A percentile compares a stretch with the other conserved stretches of the same genome.
phyloP scores from a whole-genome alignment of 148 eudicot genomes.

The Diospyros lotus region DNA sequence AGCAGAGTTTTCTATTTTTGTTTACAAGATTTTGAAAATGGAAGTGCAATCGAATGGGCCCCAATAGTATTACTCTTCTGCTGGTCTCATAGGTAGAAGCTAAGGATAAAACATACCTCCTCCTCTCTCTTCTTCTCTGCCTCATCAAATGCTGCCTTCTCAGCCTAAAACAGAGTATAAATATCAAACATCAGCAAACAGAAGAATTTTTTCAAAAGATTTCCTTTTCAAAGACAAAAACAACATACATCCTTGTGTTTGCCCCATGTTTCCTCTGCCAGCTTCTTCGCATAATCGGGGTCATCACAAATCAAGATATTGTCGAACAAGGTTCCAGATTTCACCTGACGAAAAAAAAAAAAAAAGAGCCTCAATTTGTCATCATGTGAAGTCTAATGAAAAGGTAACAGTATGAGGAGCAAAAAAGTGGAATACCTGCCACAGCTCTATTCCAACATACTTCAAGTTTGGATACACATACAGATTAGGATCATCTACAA shows the following conservation, averaged over 20 bases:
- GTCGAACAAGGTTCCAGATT: conserved; percentile 96
- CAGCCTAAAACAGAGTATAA: conserved; percentile 51
- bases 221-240: conserved; percentile 4
- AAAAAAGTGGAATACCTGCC: conserved; percentile 62
- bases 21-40: too few relatives aligned
- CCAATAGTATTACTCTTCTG: background rate
- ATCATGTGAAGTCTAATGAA: too few relatives aligned
- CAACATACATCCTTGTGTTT: conserved; percentile 85
- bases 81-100: background rate
- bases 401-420: too few relatives aligned
- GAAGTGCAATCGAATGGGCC: too few relatives aligned
- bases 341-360: conserved; percentile 46
- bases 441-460: conserved; percentile 92
- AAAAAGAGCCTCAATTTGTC: too few relatives aligned
- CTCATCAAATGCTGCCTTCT: conserved; percentile 93
- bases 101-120: conserved; percentile 41
- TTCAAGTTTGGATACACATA: conserved; percentile 77
- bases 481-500: conserved; percentile 88
- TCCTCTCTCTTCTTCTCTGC: conserved; percentile 78
- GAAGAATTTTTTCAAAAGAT: background rate
- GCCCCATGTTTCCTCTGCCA: conserved; percentile 96
- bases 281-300: conserved; percentile 78
- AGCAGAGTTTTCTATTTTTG: too few relatives aligned
- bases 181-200: conserved; percentile 11
- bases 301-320: conserved; percentile 85